Evolutionary conservation across 1,284 basidiomycete genomes (phyloP).

Genomic region (Pseudozyma pruni): DNA sequence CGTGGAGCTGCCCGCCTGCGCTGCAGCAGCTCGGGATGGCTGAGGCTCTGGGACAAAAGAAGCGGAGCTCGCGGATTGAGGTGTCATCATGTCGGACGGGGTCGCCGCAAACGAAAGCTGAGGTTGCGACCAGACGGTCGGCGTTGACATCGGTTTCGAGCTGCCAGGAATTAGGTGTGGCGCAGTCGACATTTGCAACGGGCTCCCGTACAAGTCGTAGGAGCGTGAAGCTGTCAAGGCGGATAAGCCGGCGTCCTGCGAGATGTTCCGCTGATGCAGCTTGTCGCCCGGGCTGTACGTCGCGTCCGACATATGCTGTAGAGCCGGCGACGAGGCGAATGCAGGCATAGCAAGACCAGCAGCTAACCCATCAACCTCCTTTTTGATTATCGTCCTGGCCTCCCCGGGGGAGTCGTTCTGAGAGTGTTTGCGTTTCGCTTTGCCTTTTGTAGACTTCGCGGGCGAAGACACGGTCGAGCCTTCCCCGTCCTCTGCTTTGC

Average conservation of each 20-base stretch:
- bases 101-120: constrained; percentile 12
- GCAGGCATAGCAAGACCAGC: neutral
- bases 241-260: constrained; percentile 2
- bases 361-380: no score
- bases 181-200: constrained; percentile 4
- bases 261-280: constrained; percentile 1
- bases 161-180: neutral
- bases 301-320: neutral
- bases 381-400: no score
- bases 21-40: neutral
- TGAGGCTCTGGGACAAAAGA: neutral
- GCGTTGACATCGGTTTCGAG: constrained; percentile 5
- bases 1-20: neutral
- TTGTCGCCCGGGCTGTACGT: constrained; percentile 1
- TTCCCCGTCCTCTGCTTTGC: constrained; percentile 31
- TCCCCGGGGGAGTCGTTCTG: no score
- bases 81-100: constrained; percentile 24
- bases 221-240: neutral
- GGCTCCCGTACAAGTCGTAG: constrained; percentile 4
- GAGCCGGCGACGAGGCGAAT: constrained; percentile 2
- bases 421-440: constrained; percentile 6
- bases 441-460: neutral
- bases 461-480: constrained; percentile 3
- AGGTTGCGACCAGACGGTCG: constrained; percentile 19
- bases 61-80: constrained; percentile 11